These are phyloP conservation scores for Amoeboaphelidium occidentale DNA, from an alignment of 371 early-diverging fungal genomes.

Conservation along the genomic window DNA sequence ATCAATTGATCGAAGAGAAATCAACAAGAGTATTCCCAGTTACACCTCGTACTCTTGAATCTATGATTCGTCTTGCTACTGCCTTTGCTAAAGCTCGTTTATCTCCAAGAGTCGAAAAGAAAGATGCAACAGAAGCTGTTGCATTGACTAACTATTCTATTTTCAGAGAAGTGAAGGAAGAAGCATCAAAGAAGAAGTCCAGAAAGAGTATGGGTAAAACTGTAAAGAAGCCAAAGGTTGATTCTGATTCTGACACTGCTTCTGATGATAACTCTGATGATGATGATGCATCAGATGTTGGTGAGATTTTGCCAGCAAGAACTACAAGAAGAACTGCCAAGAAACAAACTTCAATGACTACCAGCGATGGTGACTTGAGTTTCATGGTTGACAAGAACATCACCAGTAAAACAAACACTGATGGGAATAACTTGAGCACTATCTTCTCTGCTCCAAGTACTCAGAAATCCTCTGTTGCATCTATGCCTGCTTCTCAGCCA, in stretches of 20 bases:
- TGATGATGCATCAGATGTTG: constrained; percentile 7
- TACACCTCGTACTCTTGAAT: constrained; percentile 96
- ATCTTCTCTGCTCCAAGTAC: too few relatives aligned
- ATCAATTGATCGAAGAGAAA: constrained; percentile 14
- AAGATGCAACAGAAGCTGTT: constrained; percentile 65
- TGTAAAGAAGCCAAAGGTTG: constrained; percentile 14
- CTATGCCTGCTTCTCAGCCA: too few relatives aligned
- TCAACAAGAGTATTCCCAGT: constrained; percentile 31
- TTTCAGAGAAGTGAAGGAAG: constrained; percentile 52
- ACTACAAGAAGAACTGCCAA: too few relatives aligned
- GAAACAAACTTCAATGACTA: too few relatives aligned
- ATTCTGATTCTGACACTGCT: constrained; percentile 4
- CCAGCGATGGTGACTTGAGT: too few relatives aligned
- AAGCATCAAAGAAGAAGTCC: constrained; percentile 23
- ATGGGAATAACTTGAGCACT: too few relatives aligned
- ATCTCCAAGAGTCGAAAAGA: constrained; percentile 42
- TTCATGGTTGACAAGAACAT: too few relatives aligned
- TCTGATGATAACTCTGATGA: constrained; percentile 12
- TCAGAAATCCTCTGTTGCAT: too few relatives aligned
- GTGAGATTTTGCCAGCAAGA: too few relatives aligned
- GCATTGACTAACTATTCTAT: constrained; percentile 66
- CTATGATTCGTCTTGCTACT: constrained; percentile 92
- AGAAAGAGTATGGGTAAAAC: not conserved
- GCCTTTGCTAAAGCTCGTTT: constrained; percentile 95
- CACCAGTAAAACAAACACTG: too few relatives aligned